Evolutionary conservation across 208 protist species (phyloP), one percentile per base, ranked within the genome.

Genomic region (Leishmania arabica): DNA sequence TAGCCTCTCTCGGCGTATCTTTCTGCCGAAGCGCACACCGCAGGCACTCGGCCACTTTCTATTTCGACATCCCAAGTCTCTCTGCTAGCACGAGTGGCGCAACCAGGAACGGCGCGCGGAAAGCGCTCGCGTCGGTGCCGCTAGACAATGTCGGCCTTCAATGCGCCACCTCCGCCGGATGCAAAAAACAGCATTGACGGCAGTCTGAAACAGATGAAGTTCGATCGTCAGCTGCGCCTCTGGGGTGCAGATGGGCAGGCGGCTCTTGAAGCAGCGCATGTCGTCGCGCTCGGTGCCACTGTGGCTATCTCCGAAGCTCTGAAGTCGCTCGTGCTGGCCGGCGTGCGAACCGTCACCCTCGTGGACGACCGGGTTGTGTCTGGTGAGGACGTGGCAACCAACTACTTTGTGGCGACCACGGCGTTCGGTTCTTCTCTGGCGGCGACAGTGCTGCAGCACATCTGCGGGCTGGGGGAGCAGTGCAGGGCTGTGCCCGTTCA

Each of bases 271-370:
- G 80, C 83, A 27, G 87, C 98, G 6, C 89, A 96, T 68, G 84
- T 99, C 42, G 92, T 98, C 58, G 89, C 98, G 6, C 76, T 99
- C 21, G 99, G 99, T 68, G 96, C 88, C 34, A 98, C 91, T 45
- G 93, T 93, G 8, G 88, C 91, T 5, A 97, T 96, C n/a, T 92
- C 91, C 42, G 98, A 99, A 77, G 92, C 94, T 3, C 84, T 99
- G 13, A 99, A 99, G 85, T 99, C 99, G 78, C 80, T 99, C 6
- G 88, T 99, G 34, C 87, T 99, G 21, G 93, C 98, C 15, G 98
- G 98, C 56, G 88, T 99, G 69, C 93, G 94, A 45, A 69, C 81
- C 34, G 97, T 99, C 74, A 99, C 97, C 0, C 83, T 99, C 24
- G 97, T 99, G 4, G 99, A 99, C 83, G 95, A 94, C 68, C 72